A percentile compares a stretch with the other conserved stretches of the same genome.
Evolutionary conservation across 169 alveolate genomes (phyloP).

Genomic region (Prorocentrum cordatum): DNA sequence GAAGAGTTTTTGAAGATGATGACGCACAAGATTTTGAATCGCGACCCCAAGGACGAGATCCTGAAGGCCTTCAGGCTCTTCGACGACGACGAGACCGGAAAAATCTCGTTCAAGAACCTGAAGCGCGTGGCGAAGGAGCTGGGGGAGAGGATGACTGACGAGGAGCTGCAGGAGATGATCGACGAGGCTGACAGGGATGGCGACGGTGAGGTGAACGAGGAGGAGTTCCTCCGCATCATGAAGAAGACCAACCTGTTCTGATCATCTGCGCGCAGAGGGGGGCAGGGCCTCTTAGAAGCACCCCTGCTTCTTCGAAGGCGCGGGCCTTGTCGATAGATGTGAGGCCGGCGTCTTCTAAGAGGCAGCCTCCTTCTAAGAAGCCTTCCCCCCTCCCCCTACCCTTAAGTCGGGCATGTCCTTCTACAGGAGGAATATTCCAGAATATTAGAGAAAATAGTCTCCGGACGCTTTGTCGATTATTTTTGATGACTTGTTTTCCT

Average conservation of each 20-base stretch:
- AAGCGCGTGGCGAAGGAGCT: constrained; percentile 94
- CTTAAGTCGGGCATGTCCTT: too few species aligned
- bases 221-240: constrained; percentile 96
- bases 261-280: too few species aligned
- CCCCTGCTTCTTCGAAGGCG: too few species aligned
- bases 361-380: too few species aligned
- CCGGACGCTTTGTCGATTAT: too few species aligned
- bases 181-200: constrained; percentile 92
- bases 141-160: constrained; percentile 96
- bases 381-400: too few species aligned
- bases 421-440: too few species aligned
- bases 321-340: too few species aligned
- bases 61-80: constrained; percentile 89
- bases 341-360: too few species aligned
- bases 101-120: constrained; percentile 91
- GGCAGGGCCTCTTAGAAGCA: too few species aligned
- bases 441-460: too few species aligned
- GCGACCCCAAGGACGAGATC: constrained; percentile 89
- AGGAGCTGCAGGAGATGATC: constrained; percentile 96
- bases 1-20: constrained; percentile 49
- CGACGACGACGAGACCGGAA: constrained; percentile 95
- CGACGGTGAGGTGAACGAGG: constrained; percentile 87
- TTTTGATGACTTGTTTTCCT: too few species aligned
- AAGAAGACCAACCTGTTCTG: constrained; percentile 91
- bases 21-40: constrained; percentile 71